Base-by-base conservation (phyloP, 345 rosid species). In the Crucihimalaya himalaica region DNA sequence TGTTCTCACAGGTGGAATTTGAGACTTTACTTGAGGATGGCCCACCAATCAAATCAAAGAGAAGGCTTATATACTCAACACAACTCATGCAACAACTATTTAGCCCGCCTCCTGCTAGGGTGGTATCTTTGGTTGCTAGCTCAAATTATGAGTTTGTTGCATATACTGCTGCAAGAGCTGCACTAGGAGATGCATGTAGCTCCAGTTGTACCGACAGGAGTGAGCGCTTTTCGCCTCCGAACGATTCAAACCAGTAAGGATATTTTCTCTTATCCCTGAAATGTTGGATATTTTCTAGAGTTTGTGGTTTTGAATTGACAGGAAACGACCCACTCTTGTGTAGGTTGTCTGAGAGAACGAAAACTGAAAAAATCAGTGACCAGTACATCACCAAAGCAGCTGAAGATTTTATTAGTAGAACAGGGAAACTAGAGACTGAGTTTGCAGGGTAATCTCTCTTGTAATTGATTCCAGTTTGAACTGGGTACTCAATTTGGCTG, bases 71-170 rank as follows among this genome's bases (percentile, higher is more conserved):
- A 65, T 66, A 86, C 82, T 86, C 98, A 20, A 78, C 89, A 20
- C 96, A 90, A 65, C 91, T 95, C 68, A 84, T 87, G 86, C 99
- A 95, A 84, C 87, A 86, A 51, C 68, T 90, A 34, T 78, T 86
- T 76, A 40, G 40, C 45, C 83, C 92, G 28, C 86, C 97, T 69
- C 77, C 82, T 14, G 84, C 84, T 19, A 71, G 74, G 51, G 80
- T 88, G 70, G n/a, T 73, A 23, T 74, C 80, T 74, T 78, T 80
- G 62, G 83, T 81, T 75, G 86, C 88, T 72, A 69, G 68, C 35
- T 60, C 86, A 53, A 77, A 85, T 54, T 81, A 77, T 50, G 96
- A 92, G 76, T 82, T 65, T 69, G 81, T 85, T 72, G 79, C 72
- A 8, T 86, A 84, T 71, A 74, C 77, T 68, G 68, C 82, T 42